These are phyloP conservation scores for Hypoxylon rickii DNA, from an alignment of 495 filamentous ascomycete genomes.

Conservation along the genomic window DNA sequence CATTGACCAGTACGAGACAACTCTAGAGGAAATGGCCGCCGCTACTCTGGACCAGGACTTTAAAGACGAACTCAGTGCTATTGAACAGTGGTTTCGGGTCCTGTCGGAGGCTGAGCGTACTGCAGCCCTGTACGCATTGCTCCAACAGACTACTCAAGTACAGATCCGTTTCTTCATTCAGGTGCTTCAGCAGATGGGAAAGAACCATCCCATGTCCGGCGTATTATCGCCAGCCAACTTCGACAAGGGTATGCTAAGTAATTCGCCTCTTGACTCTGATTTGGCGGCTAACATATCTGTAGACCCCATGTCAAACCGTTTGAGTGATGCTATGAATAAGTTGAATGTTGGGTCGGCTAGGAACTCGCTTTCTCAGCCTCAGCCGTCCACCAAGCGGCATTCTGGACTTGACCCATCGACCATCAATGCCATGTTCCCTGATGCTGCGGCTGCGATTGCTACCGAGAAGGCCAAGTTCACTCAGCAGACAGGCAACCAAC, in stretches of 20 bases:
- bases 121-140: slow-evolving; percentile 88
- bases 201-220: slow-evolving; percentile 96
- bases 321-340: slow-evolving; percentile 98
- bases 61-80: slow-evolving; percentile 97
- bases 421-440: slow-evolving; percentile 99
- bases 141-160: slow-evolving; percentile 98
- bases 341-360: slow-evolving; percentile 82
- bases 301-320: slow-evolving; percentile 97
- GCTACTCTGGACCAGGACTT: slow-evolving; percentile 98
- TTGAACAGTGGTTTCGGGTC: slow-evolving; percentile 99
- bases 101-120: slow-evolving; percentile 96
- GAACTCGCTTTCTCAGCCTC: slow-evolving; percentile 81
- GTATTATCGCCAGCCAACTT: slow-evolving; percentile 95
- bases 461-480: slow-evolving; percentile 97
- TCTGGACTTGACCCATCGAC: slow-evolving; percentile 88
- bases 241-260: slow-evolving; percentile 76
- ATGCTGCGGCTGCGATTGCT: slow-evolving; percentile 95
- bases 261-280: background rate
- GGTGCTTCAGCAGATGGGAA: slow-evolving; percentile 97
- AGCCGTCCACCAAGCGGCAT: slow-evolving; percentile 78
- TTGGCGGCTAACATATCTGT: slow-evolving; percentile 10
- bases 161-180: slow-evolving; percentile 99
- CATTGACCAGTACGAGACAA: slow-evolving; percentile 97
- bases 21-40: slow-evolving; percentile 97
- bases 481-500: slow-evolving; percentile 87